Evolutionary conservation across 2,329 filamentous ascomycete genomes (phyloP).

Genomic region (Verticillium zaregamsianum): DNA sequence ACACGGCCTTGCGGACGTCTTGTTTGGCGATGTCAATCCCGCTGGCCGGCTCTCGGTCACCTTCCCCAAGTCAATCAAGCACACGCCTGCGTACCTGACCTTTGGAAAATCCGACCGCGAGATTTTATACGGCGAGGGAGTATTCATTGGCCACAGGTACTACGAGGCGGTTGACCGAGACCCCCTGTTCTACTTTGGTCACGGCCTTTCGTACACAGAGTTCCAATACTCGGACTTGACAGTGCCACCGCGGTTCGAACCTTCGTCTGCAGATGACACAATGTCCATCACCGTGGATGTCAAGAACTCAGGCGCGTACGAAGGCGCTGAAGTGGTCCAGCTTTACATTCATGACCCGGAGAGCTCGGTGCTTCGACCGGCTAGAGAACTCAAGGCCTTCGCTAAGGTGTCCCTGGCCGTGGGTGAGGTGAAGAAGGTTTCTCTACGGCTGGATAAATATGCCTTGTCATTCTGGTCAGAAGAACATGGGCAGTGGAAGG

Average conservation of each 20-base stretch:
- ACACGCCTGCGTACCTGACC: constrained; percentile 1
- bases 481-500: constrained; percentile 58
- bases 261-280: constrained; percentile 32
- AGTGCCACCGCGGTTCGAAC: constrained; percentile 29
- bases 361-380: constrained; percentile 44
- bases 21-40: constrained; percentile 8
- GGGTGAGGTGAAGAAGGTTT: constrained; percentile 54
- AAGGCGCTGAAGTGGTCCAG: constrained; percentile 40
- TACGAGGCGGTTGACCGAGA: constrained; percentile 1
- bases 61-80: constrained; percentile 4
- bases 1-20: constrained; percentile 2
- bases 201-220: constrained; percentile 50
- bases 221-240: constrained; percentile 37
- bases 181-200: constrained; percentile 17
- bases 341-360: constrained; percentile 46
- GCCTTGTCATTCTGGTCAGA: constrained; percentile 63
- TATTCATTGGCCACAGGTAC: constrained; percentile 6
- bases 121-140: constrained; percentile 3
- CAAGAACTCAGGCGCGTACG: constrained; percentile 8
- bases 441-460: constrained; percentile 32
- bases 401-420: constrained; percentile 58
- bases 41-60: constrained; percentile 7
- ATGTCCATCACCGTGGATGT: constrained; percentile 21
- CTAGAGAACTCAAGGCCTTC: constrained; percentile 64
- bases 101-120: neutral